phyloP scores from a whole-genome alignment of 1,284 basidiomycete species.

The Rhodotorula sp. region DNA sequence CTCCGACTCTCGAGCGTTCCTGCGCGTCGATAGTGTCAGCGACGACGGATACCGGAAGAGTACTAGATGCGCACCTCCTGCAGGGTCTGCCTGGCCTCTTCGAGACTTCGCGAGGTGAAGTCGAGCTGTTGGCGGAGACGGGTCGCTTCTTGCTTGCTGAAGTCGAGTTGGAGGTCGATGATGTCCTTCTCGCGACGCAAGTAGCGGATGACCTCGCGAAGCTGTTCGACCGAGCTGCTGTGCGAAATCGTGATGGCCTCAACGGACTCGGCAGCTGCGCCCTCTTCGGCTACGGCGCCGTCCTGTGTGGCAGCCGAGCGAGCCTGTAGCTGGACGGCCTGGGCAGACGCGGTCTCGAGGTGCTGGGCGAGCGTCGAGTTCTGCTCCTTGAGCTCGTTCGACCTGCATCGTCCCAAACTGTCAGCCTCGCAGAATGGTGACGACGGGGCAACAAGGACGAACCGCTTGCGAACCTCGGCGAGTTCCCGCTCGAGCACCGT shows the following conservation, averaged over 20 bases:
- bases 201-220: conserved; percentile 77
- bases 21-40: conserved; percentile 46
- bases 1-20: conserved; percentile 74
- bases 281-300: conserved; percentile 55
- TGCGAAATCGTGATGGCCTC: conserved; percentile 26
- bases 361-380: conserved; percentile 78
- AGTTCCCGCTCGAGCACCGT: conserved; percentile 74
- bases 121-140: conserved; percentile 75
- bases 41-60: too few species aligned
- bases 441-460: conserved; percentile 34
- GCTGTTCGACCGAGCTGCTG: conserved; percentile 48
- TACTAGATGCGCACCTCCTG: conserved; percentile 36
- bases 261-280: conserved; percentile 48
- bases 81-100: conserved; percentile 60
- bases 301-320: conserved; percentile 51
- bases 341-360: conserved; percentile 77
- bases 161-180: conserved; percentile 78
- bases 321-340: conserved; percentile 72
- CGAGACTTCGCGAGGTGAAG: conserved; percentile 65
- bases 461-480: conserved; percentile 67
- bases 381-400: conserved; percentile 71
- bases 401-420: conserved; percentile 57
- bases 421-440: too few species aligned
- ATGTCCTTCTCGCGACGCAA: conserved; percentile 87
- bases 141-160: conserved; percentile 77